Base-by-base conservation (phyloP, 2,329 filamentous ascomycete genomes). In the Lecanosticta acicola region DNA sequence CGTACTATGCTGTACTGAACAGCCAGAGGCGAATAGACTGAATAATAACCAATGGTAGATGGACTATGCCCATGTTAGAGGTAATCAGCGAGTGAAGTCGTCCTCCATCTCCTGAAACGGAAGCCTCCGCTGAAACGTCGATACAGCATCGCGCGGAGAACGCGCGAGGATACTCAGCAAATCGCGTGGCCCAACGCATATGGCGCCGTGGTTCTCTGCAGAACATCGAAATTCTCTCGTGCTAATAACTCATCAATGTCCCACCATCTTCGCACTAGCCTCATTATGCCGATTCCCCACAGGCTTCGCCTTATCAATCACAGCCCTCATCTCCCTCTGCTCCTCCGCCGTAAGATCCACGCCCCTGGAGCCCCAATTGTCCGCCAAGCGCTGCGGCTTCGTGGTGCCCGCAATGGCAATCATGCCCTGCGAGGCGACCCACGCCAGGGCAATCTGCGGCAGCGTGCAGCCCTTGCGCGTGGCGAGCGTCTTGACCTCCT, bases 301-400 rank as follows among this genome's bases (percentile, higher is more conserved):
- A 0, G 66, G 67, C 52, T 70, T 69, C 1, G 61, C 61, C 16
- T 49, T 48, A 49, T 72, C 64, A 16, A 71, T 56, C 11, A 71
- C 65, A 10, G 17, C 54, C 3, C 71, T 58, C 58, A 74, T 66
- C 45, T 71, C 67, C 26, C 53, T 36, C 50, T 61, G 55, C 41
- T 73, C 70, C 21, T 68, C 65, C 17, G 66, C 62, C 0, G 65
- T 69, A 3, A 68, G 57, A 3, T 49, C 49, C 1, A 61, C 42
- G 8, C 55, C 46, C 24, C 49, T 52, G 2, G 49, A 51, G 3
- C 41, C 39, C 39, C 41, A 54, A 19, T 58, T 59, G 47, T 59
- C 52, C 32, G 59, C 51, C 32, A 59, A 33, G 4, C 55, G 36
- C 9, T 36, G 32, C 2, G 50, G 16, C 41, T 58, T 59, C 14